These are phyloP conservation scores for Rhypophila decipiens DNA, from an alignment of 495 filamentous ascomycete genomes.

Conservation along the genomic window DNA sequence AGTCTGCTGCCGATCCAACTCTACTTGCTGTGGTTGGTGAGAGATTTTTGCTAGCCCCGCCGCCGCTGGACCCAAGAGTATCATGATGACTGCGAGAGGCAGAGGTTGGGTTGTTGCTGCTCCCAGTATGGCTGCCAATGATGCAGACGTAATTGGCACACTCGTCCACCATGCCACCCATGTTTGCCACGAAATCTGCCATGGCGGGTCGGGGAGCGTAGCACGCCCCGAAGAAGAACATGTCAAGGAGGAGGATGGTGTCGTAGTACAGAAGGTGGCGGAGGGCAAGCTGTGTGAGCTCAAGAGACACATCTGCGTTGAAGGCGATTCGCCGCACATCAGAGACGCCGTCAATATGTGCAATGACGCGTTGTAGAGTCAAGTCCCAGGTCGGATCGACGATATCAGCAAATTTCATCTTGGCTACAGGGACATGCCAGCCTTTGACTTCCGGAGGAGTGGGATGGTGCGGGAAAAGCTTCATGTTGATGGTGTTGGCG, in stretches of 20 bases:
- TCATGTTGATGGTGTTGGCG: slow-evolving; percentile 92
- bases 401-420: slow-evolving; percentile 62
- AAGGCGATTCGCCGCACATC: slow-evolving; percentile 78
- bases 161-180: slow-evolving; percentile 70
- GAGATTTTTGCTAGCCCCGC: slow-evolving; percentile 4
- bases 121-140: slow-evolving; percentile 5
- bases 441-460: slow-evolving; percentile 69
- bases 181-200: slow-evolving; percentile 60
- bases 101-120: background rate
- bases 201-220: slow-evolving; percentile 80
- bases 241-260: slow-evolving; percentile 78
- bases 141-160: slow-evolving; percentile 71
- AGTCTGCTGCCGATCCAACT: background rate
- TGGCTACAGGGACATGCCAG: slow-evolving; percentile 87
- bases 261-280: slow-evolving; percentile 87
- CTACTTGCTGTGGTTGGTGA: too few relatives aligned
- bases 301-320: slow-evolving; percentile 75
- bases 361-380: slow-evolving; percentile 75
- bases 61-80: background rate
- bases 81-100: background rate
- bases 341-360: slow-evolving; percentile 83
- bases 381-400: slow-evolving; percentile 89
- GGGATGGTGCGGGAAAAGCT: slow-evolving; percentile 79
- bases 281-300: slow-evolving; percentile 75
- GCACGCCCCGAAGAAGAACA: slow-evolving; percentile 87